These are phyloP conservation scores for Cinnamomum chago DNA, from an alignment of 164 flowering plant species.

Conservation along the genomic window DNA sequence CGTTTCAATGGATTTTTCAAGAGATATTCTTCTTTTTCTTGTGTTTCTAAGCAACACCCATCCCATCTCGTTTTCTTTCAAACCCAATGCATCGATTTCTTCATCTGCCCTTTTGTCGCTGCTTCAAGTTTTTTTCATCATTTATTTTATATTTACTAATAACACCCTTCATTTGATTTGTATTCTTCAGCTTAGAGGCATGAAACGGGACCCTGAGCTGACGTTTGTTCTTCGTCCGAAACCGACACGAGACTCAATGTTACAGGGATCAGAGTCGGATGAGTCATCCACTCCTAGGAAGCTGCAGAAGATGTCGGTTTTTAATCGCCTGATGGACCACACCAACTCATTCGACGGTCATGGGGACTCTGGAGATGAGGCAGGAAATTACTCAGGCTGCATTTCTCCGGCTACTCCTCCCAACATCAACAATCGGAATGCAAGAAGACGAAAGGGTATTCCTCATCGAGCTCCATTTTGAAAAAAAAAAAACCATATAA, in stretches of 20 bases:
- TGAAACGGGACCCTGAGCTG: constrained; percentile 44
- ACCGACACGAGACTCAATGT: constrained; percentile 24
- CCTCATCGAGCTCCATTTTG: constrained; percentile 66
- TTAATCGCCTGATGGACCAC: constrained; percentile 33
- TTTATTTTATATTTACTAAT: neutral
- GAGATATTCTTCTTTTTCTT: neutral
- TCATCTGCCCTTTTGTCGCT: neutral
- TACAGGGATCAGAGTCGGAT: constrained; percentile 42
- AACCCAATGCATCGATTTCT: neutral
- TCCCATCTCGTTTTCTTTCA: neutral
- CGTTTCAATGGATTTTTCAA: neutral
- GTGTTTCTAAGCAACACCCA: neutral
- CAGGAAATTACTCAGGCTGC: constrained; percentile 8
- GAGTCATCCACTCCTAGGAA: constrained; percentile 55
- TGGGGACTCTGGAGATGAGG: constrained; percentile 32
- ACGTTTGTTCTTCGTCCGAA: constrained; percentile 38
- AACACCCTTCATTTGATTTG: neutral
- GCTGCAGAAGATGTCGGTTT: constrained; percentile 22
- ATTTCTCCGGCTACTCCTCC: constrained; percentile 63
- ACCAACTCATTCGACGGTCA: constrained; percentile 16
- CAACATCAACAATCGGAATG: constrained; percentile 38
- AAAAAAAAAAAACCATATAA: neutral
- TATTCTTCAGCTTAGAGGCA: constrained; percentile 45
- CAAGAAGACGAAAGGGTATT: constrained; percentile 65
- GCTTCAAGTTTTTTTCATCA: neutral